These are phyloP conservation scores for Elaeis oleifera DNA, from an alignment of 202 grass and related monocot species.

Conservation along the genomic window DNA sequence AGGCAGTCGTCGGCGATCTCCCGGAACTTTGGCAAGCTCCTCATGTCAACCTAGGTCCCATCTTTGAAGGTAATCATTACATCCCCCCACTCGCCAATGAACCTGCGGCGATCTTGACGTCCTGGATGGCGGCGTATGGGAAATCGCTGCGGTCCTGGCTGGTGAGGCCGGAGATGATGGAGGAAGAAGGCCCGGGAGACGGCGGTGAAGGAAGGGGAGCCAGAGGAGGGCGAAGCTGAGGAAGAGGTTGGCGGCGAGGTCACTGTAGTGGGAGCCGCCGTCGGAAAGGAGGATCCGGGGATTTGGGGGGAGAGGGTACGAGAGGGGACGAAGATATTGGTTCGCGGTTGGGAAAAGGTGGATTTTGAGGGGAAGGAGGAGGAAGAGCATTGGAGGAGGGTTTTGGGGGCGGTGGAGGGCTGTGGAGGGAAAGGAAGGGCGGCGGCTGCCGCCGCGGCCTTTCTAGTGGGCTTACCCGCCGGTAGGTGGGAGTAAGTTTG, in stretches of 20 bases:
- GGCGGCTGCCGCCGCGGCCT: not conserved
- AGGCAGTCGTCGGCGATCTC: conserved; percentile 81
- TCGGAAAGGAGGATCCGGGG: conserved; percentile 36
- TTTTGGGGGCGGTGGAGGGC: not conserved
- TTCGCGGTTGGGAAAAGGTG: not conserved
- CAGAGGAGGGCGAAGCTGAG: conserved; percentile 72
- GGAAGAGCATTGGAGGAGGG: conserved; percentile 5
- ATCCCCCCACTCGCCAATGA: conserved; percentile 90
- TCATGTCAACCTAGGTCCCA: conserved; percentile 82
- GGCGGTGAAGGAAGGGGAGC: conserved; percentile 66
- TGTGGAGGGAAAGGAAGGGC: not conserved
- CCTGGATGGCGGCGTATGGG: conserved; percentile 63
- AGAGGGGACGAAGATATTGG: not conserved
- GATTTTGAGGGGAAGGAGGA: not conserved
- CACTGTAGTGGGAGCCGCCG: conserved; percentile 77
- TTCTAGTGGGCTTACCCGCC: too few relatives aligned
- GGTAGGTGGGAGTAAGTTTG: too few relatives aligned
- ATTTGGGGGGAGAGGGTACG: conserved; percentile 3
- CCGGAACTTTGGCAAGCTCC: conserved; percentile 88
- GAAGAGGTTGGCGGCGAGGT: conserved; percentile 69
- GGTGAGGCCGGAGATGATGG: conserved; percentile 71
- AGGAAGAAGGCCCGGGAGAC: conserved; percentile 81
- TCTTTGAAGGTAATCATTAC: conserved; percentile 85
- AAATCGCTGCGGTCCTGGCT: conserved; percentile 86
- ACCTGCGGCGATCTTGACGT: conserved; percentile 69